phyloP scores from a whole-genome alignment of 345 rosid species.

The Balakata baccata region DNA sequence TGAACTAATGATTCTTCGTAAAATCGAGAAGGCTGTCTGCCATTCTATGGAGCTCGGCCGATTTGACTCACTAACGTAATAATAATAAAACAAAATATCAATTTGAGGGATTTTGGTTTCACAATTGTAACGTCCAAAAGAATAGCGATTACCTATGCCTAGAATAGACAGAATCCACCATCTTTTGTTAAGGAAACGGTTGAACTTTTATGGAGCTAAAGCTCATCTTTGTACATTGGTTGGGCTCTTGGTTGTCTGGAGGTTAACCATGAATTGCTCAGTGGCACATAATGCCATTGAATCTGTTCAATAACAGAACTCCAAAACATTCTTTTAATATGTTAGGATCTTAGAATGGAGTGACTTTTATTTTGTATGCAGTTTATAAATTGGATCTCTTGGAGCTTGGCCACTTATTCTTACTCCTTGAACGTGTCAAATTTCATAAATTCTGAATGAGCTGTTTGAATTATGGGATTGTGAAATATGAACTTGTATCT shows the following conservation, averaged over 20 bases:
- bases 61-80: not conserved
- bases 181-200: not conserved
- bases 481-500: not conserved
- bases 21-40: not conserved
- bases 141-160: not conserved
- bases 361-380: not conserved
- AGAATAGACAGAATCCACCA: not conserved
- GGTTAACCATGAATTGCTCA: not conserved
- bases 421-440: not conserved
- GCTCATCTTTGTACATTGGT: not conserved
- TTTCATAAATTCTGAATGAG: not conserved
- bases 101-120: not conserved
- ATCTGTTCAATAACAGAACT: constrained; percentile 3
- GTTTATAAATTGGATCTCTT: not conserved
- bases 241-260: not conserved
- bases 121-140: constrained; percentile 2
- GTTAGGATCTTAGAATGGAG: not conserved
- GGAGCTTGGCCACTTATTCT: not conserved
- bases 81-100: not conserved
- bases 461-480: not conserved
- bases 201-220: not conserved
- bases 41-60: not conserved
- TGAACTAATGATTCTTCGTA: not conserved
- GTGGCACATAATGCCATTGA: not conserved
- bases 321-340: not conserved